Conservation (phyloP, 139 green algal genomes). For the Raphidocelis subcapitata region DNA sequence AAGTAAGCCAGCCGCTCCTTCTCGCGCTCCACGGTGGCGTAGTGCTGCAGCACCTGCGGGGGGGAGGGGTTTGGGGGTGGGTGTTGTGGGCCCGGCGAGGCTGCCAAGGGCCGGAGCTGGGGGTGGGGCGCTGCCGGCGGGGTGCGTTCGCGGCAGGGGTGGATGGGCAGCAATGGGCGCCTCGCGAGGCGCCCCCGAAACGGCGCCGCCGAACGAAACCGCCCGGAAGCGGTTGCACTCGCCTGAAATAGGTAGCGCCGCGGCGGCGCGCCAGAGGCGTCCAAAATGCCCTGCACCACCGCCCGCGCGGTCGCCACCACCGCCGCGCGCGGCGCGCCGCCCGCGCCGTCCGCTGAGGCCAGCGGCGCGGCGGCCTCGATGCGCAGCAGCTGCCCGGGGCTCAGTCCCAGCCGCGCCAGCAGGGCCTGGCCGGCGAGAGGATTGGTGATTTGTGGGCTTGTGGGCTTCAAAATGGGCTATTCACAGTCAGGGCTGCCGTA, state of each 20-base stretch:
- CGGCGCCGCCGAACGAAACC: too few relatives aligned
- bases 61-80: constrained; percentile 39
- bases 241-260: constrained; percentile 90
- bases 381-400: constrained; percentile 40
- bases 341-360: not conserved
- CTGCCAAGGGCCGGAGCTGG: too few relatives aligned
- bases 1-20: constrained; percentile 86
- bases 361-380: constrained; percentile 35
- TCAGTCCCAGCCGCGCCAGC: constrained; percentile 45
- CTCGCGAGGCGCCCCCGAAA: too few relatives aligned
- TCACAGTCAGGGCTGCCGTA: too few relatives aligned
- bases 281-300: constrained; percentile 65
- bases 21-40: constrained; percentile 53
- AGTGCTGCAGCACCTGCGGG: constrained; percentile 74
- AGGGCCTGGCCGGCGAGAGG: constrained; percentile 30
- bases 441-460: too few relatives aligned
- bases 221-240: too few relatives aligned
- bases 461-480: too few relatives aligned
- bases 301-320: constrained; percentile 9
- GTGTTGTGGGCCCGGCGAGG: too few relatives aligned
- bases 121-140: too few relatives aligned
- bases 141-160: too few relatives aligned
- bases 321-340: not conserved
- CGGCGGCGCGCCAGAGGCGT: constrained; percentile 76
- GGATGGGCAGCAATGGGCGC: too few relatives aligned